A percentile compares a stretch with the other conserved stretches of the same genome.
phyloP scores from a whole-genome alignment of 2,329 filamentous ascomycete species.

The Alternaria ethzedia region DNA sequence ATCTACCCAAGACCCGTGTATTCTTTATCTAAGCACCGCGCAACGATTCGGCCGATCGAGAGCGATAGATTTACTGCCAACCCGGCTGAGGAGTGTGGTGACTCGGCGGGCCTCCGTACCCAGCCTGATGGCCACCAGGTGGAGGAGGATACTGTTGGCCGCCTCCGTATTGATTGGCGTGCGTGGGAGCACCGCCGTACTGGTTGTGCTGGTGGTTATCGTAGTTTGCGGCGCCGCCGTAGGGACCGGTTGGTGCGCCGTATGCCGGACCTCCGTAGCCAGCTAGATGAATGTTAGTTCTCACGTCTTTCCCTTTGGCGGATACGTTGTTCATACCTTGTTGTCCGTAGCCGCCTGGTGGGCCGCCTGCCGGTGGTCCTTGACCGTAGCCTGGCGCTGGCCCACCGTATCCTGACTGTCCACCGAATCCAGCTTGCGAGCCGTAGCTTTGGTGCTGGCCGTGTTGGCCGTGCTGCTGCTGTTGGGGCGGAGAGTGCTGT shows the following conservation, averaged over 20 bases:
- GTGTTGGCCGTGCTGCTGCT: constrained; percentile 3
- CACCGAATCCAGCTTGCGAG: constrained; percentile 32
- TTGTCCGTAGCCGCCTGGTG: constrained; percentile 31
- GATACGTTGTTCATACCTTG: constrained; percentile 19
- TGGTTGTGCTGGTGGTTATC: constrained; percentile 42
- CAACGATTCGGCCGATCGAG: neutral
- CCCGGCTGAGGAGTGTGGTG: constrained; percentile 30
- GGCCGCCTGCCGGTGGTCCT: constrained; percentile 10
- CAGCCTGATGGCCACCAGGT: constrained; percentile 13
- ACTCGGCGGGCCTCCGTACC: constrained; percentile 15
- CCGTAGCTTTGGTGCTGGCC: constrained; percentile 22
- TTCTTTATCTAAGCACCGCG: neutral
- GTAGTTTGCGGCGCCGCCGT: constrained; percentile 38
- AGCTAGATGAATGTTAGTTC: constrained; percentile 21
- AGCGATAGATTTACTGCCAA: constrained; percentile 24
- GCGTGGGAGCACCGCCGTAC: constrained; percentile 22
- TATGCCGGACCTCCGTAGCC: constrained; percentile 42
- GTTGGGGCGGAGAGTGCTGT: constrained; percentile 17
- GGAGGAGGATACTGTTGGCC: constrained; percentile 26
- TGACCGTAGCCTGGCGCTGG: constrained; percentile 8
- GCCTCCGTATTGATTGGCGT: constrained; percentile 19
- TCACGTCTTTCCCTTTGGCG: neutral
- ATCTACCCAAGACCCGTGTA: neutral
- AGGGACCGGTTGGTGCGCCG: constrained; percentile 24
- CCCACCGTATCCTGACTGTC: constrained; percentile 27